These are phyloP conservation scores for Cordyceps farinosa DNA, from an alignment of 2,329 filamentous ascomycete genomes.

Conservation along the genomic window DNA sequence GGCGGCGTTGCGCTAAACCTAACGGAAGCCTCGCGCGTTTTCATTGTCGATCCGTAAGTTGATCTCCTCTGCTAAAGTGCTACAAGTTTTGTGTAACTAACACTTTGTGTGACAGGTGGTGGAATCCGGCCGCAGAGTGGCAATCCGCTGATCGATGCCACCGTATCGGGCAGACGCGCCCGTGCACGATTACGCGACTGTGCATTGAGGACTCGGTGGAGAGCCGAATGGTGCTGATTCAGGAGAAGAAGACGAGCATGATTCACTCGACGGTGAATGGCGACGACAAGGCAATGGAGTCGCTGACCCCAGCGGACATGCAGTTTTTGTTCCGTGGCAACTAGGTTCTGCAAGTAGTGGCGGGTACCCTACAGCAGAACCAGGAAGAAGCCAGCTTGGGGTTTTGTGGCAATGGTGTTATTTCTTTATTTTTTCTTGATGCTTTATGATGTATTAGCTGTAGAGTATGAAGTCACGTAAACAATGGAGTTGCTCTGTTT, in stretches of 20 bases:
- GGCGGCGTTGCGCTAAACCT: slow-evolving; percentile 93
- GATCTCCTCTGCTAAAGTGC: neutral
- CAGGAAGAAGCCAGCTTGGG: too few relatives aligned
- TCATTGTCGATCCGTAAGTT: slow-evolving; percentile 91
- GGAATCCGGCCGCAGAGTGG: slow-evolving; percentile 99
- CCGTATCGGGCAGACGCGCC: slow-evolving; percentile 90
- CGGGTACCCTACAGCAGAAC: neutral
- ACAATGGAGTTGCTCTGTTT: neutral
- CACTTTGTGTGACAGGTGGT: slow-evolving; percentile 65
- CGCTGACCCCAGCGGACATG: slow-evolving; percentile 85
- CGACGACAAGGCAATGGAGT: slow-evolving; percentile 87
- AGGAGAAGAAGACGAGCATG: slow-evolving; percentile 99
- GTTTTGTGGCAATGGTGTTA: neutral
- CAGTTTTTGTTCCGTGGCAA: slow-evolving; percentile 84
- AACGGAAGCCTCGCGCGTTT: slow-evolving; percentile 90
- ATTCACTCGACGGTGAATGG: slow-evolving; percentile 96
- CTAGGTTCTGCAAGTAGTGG: neutral
- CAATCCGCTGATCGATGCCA: slow-evolving; percentile 92
- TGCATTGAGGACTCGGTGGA: slow-evolving; percentile 98
- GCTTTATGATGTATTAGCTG: neutral
- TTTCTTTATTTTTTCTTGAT: neutral
- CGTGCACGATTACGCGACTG: slow-evolving; percentile 88
- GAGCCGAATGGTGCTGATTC: slow-evolving; percentile 88
- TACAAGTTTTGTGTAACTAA: slow-evolving; percentile 23
- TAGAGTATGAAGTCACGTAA: neutral